Evolutionary conservation across 768 basidiomycete species (phyloP).

Genomic region (Trametes gibbosa): DNA sequence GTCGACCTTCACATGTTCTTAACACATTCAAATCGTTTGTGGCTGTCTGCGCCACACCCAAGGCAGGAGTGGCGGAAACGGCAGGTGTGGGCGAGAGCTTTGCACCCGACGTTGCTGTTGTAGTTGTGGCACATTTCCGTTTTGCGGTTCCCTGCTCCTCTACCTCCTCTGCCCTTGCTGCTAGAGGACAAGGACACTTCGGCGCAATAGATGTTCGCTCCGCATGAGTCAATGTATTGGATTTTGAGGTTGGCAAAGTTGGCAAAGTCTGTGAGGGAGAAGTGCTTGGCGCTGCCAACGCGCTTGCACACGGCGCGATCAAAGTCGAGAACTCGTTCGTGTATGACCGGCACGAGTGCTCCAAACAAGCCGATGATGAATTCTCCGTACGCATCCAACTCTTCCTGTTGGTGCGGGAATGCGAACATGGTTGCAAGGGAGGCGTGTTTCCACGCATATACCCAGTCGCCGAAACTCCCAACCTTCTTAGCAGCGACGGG

Average conservation of each 20-base stretch:
- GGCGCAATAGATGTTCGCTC: slow-evolving; percentile 1
- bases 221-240: neutral
- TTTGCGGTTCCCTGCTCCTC: neutral
- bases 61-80: neutral
- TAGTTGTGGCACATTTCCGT: neutral
- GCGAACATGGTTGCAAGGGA: slow-evolving; percentile 23
- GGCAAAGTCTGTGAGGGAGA: slow-evolving; percentile 24
- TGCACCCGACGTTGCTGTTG: neutral
- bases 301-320: slow-evolving; percentile 31
- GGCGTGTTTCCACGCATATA: slow-evolving; percentile 22
- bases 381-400: slow-evolving; percentile 28
- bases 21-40: slow-evolving; percentile 2
- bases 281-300: slow-evolving; percentile 19
- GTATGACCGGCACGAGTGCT: slow-evolving; percentile 13
- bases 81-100: neutral
- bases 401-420: slow-evolving; percentile 27
- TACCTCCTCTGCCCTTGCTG: neutral
- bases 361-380: slow-evolving; percentile 28
- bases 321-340: slow-evolving; percentile 27
- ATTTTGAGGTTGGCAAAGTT: slow-evolving; percentile 13
- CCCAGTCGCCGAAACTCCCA: slow-evolving; percentile 25
- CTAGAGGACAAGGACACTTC: neutral
- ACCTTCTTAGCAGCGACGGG: slow-evolving; percentile 19
- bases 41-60: neutral
- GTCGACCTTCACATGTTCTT: neutral